A percentile compares a stretch with the other conserved stretches of the same genome.
phyloP scores from a whole-genome alignment of 2,329 filamentous ascomycete genomes.

The Juglanconis oblonga region DNA sequence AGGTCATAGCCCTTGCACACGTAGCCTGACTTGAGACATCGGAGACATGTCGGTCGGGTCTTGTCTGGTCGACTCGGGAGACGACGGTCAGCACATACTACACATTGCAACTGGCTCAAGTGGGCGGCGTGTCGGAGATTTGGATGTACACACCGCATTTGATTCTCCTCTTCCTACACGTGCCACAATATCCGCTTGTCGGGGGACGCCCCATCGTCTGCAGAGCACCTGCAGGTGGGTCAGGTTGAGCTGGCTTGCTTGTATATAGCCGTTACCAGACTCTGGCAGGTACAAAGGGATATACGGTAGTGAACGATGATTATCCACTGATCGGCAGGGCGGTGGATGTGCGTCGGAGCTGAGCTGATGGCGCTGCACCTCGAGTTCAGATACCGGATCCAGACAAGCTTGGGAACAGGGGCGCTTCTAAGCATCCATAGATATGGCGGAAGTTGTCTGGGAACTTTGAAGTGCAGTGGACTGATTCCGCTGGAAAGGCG shows the following conservation, averaged over 20 bases:
- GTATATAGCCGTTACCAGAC: too few relatives aligned
- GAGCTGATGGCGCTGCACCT: constrained; percentile 1
- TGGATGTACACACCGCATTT: constrained; percentile 22
- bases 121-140: background rate
- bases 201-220: constrained; percentile 24
- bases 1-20: constrained; percentile 25
- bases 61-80: constrained; percentile 17
- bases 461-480: too few relatives aligned
- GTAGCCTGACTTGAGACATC: constrained; percentile 24
- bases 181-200: constrained; percentile 28
- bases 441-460: too few relatives aligned
- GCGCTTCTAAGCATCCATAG: background rate
- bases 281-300: background rate
- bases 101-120: background rate
- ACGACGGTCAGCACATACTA: background rate
- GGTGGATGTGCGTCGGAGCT: too few relatives aligned
- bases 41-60: constrained; percentile 22
- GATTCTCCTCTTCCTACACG: constrained; percentile 26
- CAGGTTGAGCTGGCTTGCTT: background rate
- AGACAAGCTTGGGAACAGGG: constrained; percentile 11
- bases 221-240: background rate
- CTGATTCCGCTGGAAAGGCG: too few relatives aligned
- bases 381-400: constrained; percentile 14
- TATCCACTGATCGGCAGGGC: background rate
- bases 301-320: background rate